Base-by-base conservation (phyloP, 2,329 filamentous ascomycete genomes). In the Cordyceps tenuipes region DNA sequence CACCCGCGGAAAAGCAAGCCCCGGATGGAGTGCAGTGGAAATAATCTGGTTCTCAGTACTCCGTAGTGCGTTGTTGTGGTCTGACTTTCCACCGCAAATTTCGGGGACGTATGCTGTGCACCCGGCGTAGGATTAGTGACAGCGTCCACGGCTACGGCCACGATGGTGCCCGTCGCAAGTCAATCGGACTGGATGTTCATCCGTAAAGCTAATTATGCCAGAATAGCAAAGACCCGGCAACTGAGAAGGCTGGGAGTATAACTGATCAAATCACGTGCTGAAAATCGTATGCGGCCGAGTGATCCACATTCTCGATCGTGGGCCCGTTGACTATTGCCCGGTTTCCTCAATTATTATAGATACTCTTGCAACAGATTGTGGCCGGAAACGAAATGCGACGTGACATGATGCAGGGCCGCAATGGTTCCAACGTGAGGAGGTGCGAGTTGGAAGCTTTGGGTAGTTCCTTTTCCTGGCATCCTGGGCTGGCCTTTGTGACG, bases 291-390 rank as follows among this genome's bases (percentile, higher is more conserved):
- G 56, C 56, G 56, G 56, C n/a, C 26, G 34, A 17, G 3, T 41
- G 56, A 43, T 51, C 56, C 56, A 58, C 56, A 44, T 44, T 17
- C 39, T 36, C 44, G 56, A 58, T 58, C 56, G 56, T 23, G 36
- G 47, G 43, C 3, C 31, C 34, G 29, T 46, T 36, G 53, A 43
- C 15, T 29, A 39, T 56, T 29, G 3, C 29, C 29, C 29, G 29
- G 17, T 39, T n/a, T 36, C 9, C 17, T 43, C 26, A n/a, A 34
- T 23, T 39, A 26, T 47, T 39, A 26, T 47, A n/a, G 43, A 36
- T 5, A 19, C n/a, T 26, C 36, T 26, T 26, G 21, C 23, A n/a
- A 36, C 34, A 13, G 12, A 39, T 39, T 13, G 8, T 17, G 34
- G 34, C n/a, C 29, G 7, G 23, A 7, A 36, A 23, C 5, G 7